Evolutionary conservation across 2,329 filamentous ascomycete species (phyloP), one percentile per base, ranked within the genome.

Genomic region (Colletotrichum plurivorum): DNA sequence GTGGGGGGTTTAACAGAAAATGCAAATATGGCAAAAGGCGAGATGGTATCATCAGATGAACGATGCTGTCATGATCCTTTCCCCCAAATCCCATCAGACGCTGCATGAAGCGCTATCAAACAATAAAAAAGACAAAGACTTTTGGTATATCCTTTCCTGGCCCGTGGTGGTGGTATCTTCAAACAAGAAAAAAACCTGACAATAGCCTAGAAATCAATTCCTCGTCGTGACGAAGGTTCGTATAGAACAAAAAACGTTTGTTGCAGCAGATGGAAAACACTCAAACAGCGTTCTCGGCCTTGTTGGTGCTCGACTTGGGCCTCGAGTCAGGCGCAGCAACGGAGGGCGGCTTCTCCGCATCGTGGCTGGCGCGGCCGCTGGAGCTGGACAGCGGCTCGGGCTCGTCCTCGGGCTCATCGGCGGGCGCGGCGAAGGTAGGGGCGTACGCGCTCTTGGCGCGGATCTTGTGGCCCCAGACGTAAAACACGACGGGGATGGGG

Each of bases 401-500:
- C 49, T 70, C 67, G 65, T 75, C 25, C 80, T 93, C 67, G 39
- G 60, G 52, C 57, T 71, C 70, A 13, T 76, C 71, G 43, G 67
- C 71, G 39, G 73, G 43, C 51, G 72, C 66, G 66, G 75, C 49
- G 46, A 73, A 74, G 0, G 84, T 87, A 0, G 88, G 89, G 0
- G 89, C 89, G 73, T 86, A 89, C 49, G 82, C 78, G 78, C 87
- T 90, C 76, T 79, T 85, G 52, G 79, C 75, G 46, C 90, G 83
- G 70, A 92, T 88, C 76, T 78, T 84, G 75, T 80, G 80, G 52
- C 90, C 90, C 75, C 89, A 92, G 56, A 86, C 76, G 77, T 87
- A 89, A 75, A 92, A 92, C 71, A 88, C 76, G 58, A 91, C 83
- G 13, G 90, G 90, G 57, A 92, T 91, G 0, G 90, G 90, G 0